These are phyloP conservation scores for Clathrus columnatus DNA, from an alignment of 768 basidiomycete genomes.

Conservation along the genomic window DNA sequence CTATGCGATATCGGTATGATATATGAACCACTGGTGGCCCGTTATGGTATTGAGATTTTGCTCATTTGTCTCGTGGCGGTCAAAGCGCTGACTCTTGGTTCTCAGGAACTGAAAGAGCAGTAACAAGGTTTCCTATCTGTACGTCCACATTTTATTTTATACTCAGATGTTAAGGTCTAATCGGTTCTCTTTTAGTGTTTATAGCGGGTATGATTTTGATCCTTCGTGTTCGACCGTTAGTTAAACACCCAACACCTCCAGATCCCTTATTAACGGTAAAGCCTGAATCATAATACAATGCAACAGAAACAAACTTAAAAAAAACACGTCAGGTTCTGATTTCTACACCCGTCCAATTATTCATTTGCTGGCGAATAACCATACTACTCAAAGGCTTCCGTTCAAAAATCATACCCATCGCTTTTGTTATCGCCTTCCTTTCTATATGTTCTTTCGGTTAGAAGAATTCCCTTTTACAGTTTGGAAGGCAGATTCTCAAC, in stretches of 20 bases:
- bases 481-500: background rate
- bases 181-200: background rate
- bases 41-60: background rate
- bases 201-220: background rate
- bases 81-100: background rate
- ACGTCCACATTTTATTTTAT: background rate
- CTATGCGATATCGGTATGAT: constrained; percentile 17
- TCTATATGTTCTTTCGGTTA: constrained; percentile 10
- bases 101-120: constrained; percentile 4
- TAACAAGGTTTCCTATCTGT: constrained; percentile 24
- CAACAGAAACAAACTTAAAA: background rate
- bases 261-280: background rate
- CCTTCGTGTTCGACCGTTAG: no score
- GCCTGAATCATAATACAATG: background rate
- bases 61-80: background rate
- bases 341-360: constrained; percentile 17
- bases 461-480: background rate
- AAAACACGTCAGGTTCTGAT: constrained; percentile 14
- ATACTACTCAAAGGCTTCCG: constrained; percentile 13
- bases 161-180: background rate
- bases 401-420: constrained; percentile 16
- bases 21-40: constrained; percentile 12
- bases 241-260: background rate
- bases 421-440: constrained; percentile 9
- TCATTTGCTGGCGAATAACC: constrained; percentile 20